A percentile compares a stretch with the other conserved stretches of the same genome.
These are phyloP conservation scores for Sphaceloma murrayae DNA, from an alignment of 2,329 filamentous ascomycete species.

Conservation along the genomic window DNA sequence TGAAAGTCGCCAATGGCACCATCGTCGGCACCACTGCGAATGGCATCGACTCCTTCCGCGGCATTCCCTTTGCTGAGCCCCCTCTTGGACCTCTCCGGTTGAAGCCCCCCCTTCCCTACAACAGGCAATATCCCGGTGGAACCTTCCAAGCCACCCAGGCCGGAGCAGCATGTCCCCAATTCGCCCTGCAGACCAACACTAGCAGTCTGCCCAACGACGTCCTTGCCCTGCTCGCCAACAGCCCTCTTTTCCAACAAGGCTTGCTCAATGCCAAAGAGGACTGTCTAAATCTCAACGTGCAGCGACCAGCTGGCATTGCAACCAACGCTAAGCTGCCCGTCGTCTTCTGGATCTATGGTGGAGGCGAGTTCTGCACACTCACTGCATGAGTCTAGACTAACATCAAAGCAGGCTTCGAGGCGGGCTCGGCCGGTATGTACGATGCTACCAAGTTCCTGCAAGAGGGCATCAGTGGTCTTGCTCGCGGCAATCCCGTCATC, in stretches of 20 bases:
- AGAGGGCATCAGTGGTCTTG: conserved; percentile 31
- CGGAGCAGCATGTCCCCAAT: conserved; percentile 61
- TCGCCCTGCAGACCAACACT: conserved; percentile 41
- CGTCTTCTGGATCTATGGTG: conserved; percentile 42
- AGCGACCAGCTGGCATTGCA: conserved; percentile 33
- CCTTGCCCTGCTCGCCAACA: conserved; percentile 32
- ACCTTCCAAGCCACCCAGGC: conserved; percentile 50
- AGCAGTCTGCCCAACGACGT: conserved; percentile 29
- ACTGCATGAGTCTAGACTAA: not conserved
- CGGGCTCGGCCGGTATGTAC: conserved; percentile 33
- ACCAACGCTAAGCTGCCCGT: conserved; percentile 36
- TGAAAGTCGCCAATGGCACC: conserved; percentile 48
- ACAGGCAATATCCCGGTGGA: conserved; percentile 41
- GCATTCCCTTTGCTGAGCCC: conserved; percentile 65
- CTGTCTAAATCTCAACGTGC: conserved; percentile 37
- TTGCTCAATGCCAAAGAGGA: conserved; percentile 34
- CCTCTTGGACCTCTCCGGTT: conserved; percentile 58
- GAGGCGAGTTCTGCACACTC: conserved; percentile 21
- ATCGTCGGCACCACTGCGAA: conserved; percentile 41
- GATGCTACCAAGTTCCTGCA: conserved; percentile 33
- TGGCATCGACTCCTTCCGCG: conserved; percentile 58
- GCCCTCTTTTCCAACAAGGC: conserved; percentile 33
- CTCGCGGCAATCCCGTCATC: conserved; percentile 54
- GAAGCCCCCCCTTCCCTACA: conserved; percentile 55
- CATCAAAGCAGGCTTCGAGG: conserved; percentile 27